Evolutionary conservation across 1,139 yeast genomes (phyloP), one percentile per base, ranked within the genome.

Genomic region (Geotrichum citri-aurantii): DNA sequence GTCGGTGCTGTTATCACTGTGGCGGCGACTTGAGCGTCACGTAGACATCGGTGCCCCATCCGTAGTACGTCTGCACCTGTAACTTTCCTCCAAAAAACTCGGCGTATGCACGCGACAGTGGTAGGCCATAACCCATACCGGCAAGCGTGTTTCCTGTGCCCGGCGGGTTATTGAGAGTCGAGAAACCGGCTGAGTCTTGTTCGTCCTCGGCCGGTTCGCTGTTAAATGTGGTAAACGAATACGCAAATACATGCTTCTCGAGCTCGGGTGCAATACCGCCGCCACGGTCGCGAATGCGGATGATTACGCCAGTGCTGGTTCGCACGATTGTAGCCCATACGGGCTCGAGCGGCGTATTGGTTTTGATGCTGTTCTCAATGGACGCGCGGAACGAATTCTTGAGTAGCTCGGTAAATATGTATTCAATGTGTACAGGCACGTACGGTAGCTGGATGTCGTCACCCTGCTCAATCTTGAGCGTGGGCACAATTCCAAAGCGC

Each of bases 121-220:
- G 98, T 57, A 92, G 73, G 0, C 99, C 99, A 69, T 90, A 92
- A 0, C 99, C 99, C 88, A 93, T 86, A 0, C 99, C 99, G 0
- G 97, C 97, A 40, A 91, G 89, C 6, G 83, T 80, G 66, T 86
- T 83, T 0, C 86, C 85, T 1, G 86, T 88, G 0, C 91, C 95
- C 0, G 95, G 95, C 21, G 88, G 84, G 21, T 82, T 81, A 66
- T 87, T 87, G 59, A 84, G 73, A 0, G 88, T 73, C 6, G 71
- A 54, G 56, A 70, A 71, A 11, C 86, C 76, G 27, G 68, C 87
- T 8, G 77, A 79, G 64, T 81, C 84, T n/a, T 74, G 74, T 2
- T 81, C 77, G 8, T 55, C 29, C 3, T 37, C 48, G 4, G 55
- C 8, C 10, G 44, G 7, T 2, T n/a, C 44, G 12, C 27, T 33